Evolutionary conservation across 192 early-diverging fungal genomes (phyloP).

Genomic region (Dissophora ornata): DNA sequence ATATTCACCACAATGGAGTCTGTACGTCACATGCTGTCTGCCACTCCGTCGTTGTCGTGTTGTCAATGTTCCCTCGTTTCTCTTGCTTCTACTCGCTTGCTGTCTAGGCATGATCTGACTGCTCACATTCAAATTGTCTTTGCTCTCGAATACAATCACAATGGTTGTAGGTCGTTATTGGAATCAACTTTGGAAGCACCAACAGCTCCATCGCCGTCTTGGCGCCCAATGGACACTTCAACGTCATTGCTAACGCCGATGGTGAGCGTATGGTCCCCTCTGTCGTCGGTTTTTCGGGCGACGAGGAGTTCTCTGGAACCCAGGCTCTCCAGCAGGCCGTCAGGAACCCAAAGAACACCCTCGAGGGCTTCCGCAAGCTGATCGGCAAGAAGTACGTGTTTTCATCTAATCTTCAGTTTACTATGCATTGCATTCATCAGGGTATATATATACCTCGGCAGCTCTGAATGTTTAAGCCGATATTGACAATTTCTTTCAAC

Average conservation of each 20-base stretch:
- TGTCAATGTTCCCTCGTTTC: neutral
- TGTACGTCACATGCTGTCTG: too few species aligned
- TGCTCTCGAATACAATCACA: too few species aligned
- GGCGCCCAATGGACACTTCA: constrained; percentile 55
- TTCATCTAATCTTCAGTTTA: neutral
- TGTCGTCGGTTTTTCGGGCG: constrained; percentile 90
- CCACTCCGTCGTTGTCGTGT: neutral
- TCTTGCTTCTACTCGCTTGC: neutral
- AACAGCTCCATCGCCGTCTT: constrained; percentile 81
- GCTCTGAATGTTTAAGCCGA: too few species aligned
- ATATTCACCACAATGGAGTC: constrained; percentile 50
- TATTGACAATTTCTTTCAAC: too few species aligned
- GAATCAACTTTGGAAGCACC: constrained; percentile 87
- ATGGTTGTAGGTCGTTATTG: constrained; percentile 66
- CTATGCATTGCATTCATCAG: too few species aligned
- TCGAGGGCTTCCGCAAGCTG: constrained; percentile 86
- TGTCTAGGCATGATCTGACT: too few species aligned
- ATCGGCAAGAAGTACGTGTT: constrained; percentile 81
- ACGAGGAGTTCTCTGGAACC: constrained; percentile 83
- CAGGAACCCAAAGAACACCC: constrained; percentile 92
- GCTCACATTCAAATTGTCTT: too few species aligned
- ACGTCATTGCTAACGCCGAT: constrained; percentile 95
- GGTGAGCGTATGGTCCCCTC: constrained; percentile 96
- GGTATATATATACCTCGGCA: too few species aligned
- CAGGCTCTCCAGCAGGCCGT: constrained; percentile 44